phyloP scores from a whole-genome alignment of 2,329 filamentous ascomycete species.

The Aspergillus quadrilineatus region DNA sequence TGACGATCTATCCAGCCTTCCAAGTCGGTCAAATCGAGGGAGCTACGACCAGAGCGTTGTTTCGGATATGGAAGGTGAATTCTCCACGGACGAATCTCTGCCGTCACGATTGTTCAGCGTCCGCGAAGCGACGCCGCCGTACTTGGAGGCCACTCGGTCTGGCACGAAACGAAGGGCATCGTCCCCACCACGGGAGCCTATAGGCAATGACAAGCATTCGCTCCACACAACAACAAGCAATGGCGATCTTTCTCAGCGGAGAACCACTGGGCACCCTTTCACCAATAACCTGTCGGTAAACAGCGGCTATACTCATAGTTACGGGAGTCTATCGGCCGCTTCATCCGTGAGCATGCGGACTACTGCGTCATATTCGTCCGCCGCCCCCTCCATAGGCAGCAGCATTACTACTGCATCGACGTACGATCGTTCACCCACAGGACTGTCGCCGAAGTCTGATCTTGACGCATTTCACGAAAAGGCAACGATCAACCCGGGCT shows the following conservation, averaged over 20 bases:
- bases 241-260: constrained; percentile 56
- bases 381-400: constrained; percentile 60
- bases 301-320: constrained; percentile 55
- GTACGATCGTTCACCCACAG: constrained; percentile 61
- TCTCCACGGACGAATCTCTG: constrained; percentile 39
- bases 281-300: constrained; percentile 56
- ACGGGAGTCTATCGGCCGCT: constrained; percentile 64
- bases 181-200: constrained; percentile 59
- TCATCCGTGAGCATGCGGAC: constrained; percentile 62
- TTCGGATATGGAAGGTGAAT: constrained; percentile 47
- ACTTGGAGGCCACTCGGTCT: constrained; percentile 44
- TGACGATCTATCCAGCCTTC: constrained; percentile 53
- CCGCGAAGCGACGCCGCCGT: constrained; percentile 40
- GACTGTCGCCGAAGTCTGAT: constrained; percentile 59
- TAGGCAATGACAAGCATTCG: constrained; percentile 35
- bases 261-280: constrained; percentile 54
- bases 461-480: constrained; percentile 55
- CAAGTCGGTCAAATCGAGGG: constrained; percentile 56
- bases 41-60: constrained; percentile 63
- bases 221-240: constrained; percentile 41
- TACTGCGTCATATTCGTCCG: constrained; percentile 61
- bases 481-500: constrained; percentile 48
- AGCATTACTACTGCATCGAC: constrained; percentile 66
- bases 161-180: constrained; percentile 65
- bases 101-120: constrained; percentile 38